Evolutionary conservation across 352 stramenopile species (phyloP).

Genomic region (Pythium brachiatum): DNA sequence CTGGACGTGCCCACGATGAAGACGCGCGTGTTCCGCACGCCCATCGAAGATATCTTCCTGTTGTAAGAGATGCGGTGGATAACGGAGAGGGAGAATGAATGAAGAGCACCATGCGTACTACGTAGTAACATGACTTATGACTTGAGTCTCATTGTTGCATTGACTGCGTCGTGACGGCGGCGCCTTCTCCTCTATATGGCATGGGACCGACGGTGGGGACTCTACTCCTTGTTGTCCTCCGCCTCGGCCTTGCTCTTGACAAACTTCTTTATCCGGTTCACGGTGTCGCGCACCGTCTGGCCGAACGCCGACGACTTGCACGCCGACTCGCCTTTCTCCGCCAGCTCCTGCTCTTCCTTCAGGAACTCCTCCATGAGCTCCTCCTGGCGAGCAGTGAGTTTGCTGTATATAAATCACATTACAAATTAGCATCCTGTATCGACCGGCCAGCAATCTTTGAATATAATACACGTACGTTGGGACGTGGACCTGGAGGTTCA

Average conservation of each 20-base stretch:
- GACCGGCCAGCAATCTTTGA: neutral
- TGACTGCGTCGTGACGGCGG: neutral
- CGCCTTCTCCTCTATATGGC: neutral
- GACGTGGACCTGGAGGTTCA: slow-evolving; percentile 96
- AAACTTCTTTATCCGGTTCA: slow-evolving; percentile 89
- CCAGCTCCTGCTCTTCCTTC: slow-evolving; percentile 79
- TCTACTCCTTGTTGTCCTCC: slow-evolving; percentile 10
- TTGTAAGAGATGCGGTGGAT: slow-evolving; percentile 34
- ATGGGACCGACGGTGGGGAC: neutral
- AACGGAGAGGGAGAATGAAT: neutral
- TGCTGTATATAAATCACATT: slow-evolving; percentile 30
- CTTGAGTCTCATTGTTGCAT: neutral
- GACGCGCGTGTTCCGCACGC: slow-evolving; percentile 76
- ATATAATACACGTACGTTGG: slow-evolving; percentile 68
- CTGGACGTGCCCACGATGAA: slow-evolving; percentile 79
- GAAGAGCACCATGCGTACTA: neutral
- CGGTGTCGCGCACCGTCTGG: slow-evolving; percentile 74
- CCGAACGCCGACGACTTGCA: slow-evolving; percentile 85
- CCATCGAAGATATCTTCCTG: slow-evolving; percentile 83
- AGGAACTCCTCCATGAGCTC: slow-evolving; percentile 96
- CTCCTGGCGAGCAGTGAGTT: slow-evolving; percentile 92
- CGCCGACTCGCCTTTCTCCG: slow-evolving; percentile 62
- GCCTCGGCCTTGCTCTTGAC: slow-evolving; percentile 59
- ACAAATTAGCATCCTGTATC: neutral
- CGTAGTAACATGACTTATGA: too few relatives aligned